Conservation (phyloP, 2,329 filamentous ascomycete species). For the Pestalotiopsis sp. region DNA sequence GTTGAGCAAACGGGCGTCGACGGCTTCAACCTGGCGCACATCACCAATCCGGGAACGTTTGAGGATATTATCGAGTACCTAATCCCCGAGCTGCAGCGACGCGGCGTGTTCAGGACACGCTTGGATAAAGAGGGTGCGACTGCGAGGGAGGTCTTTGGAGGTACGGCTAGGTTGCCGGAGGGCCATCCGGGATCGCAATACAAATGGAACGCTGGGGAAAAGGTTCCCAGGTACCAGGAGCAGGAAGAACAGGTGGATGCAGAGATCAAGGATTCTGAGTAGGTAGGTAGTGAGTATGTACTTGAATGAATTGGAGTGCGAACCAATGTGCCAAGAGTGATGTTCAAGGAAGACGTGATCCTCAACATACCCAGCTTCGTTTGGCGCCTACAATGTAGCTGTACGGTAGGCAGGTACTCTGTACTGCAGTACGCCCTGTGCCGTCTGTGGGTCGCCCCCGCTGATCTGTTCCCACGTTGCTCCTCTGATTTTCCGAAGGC, state of each 20-base stretch:
- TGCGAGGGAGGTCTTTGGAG: constrained; percentile 22
- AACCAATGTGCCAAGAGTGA: too few species aligned
- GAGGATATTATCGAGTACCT: constrained; percentile 24
- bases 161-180: constrained; percentile 47
- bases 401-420: too few species aligned
- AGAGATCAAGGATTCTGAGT: background rate
- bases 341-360: too few species aligned
- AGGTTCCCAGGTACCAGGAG: constrained; percentile 13
- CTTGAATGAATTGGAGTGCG: too few species aligned
- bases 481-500: too few species aligned
- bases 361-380: too few species aligned
- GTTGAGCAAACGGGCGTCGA: constrained; percentile 22
- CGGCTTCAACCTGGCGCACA: constrained; percentile 25
- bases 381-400: too few species aligned
- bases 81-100: constrained; percentile 22
- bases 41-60: constrained; percentile 23
- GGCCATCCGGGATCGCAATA: constrained; percentile 51
- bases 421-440: too few species aligned
- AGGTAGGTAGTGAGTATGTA: too few species aligned
- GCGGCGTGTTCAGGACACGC: constrained; percentile 37
- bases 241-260: background rate
- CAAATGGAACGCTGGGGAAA: constrained; percentile 24
- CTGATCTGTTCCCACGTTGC: too few species aligned
- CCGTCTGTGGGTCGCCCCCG: too few species aligned
- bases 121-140: constrained; percentile 19